Percentiles rank a stretch among this genome's conserved stretches.
Evolutionary conservation across 495 filamentous ascomycete species (phyloP).

Genomic region (Darksidea phi): DNA sequence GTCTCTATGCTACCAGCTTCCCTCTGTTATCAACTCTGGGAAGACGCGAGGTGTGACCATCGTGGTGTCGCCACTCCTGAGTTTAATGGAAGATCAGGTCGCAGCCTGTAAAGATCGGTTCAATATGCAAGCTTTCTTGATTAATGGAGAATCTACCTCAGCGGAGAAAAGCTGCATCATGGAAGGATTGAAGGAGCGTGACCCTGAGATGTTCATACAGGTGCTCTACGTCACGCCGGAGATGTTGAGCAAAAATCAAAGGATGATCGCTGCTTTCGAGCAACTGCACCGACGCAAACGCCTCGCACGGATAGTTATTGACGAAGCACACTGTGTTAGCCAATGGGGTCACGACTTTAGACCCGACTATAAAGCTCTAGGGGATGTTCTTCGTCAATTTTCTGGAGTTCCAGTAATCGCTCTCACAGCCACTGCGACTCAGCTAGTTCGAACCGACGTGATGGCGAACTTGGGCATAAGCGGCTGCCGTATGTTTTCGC

Average conservation of each 20-base stretch:
- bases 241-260: constrained; percentile 80
- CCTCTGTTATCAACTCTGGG: constrained; percentile 78
- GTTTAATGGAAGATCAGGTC: constrained; percentile 96
- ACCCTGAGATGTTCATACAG: constrained; percentile 70
- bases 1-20: constrained; percentile 93
- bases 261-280: constrained; percentile 60
- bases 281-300: constrained; percentile 61
- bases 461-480: constrained; percentile 82
- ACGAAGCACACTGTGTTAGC: constrained; percentile 97
- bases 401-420: constrained; percentile 86
- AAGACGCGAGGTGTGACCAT: constrained; percentile 83
- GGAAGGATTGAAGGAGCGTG: constrained; percentile 53
- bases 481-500: constrained; percentile 70
- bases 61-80: constrained; percentile 90
- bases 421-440: constrained; percentile 89
- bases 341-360: constrained; percentile 99
- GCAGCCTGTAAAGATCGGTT: constrained; percentile 70
- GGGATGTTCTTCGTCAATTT: constrained; percentile 64
- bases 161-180: constrained; percentile 61
- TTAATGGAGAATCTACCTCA: constrained; percentile 69
- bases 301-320: constrained; percentile 89
- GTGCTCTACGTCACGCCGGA: constrained; percentile 94
- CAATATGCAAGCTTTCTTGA: constrained; percentile 67
- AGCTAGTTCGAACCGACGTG: constrained; percentile 86
- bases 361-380: constrained; percentile 89